A percentile compares a stretch with the other conserved stretches of the same genome.
Conservation (phyloP, 139 green algal species). For the Picochlorum costavermella region DNA sequence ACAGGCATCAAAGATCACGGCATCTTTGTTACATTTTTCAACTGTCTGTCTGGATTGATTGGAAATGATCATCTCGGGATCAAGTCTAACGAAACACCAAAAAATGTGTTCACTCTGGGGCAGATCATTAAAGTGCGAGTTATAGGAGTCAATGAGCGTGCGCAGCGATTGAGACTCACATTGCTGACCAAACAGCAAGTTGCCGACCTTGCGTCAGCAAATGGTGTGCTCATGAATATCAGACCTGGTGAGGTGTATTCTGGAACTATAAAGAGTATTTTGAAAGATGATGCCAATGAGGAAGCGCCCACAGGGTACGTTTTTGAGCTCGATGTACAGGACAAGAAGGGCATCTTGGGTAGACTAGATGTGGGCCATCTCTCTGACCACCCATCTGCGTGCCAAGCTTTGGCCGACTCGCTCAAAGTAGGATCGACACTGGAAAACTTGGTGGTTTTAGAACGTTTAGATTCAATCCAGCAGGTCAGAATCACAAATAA, state of each 20-base stretch:
- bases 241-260: background rate
- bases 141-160: conserved; percentile 27
- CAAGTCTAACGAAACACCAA: conserved; percentile 35
- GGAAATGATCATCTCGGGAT: conserved; percentile 55
- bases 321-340: conserved; percentile 18
- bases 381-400: conserved; percentile 60
- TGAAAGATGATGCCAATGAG: conserved; percentile 38
- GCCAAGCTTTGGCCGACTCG: conserved; percentile 34
- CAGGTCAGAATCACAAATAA: conserved; percentile 53
- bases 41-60: conserved; percentile 34
- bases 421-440: conserved; percentile 30
- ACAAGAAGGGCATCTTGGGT: conserved; percentile 45
- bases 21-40: conserved; percentile 84
- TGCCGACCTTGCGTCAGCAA: conserved; percentile 13
- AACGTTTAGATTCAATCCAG: conserved; percentile 3
- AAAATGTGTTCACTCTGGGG: conserved; percentile 38
- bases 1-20: conserved; percentile 72
- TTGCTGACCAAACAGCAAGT: conserved; percentile 17
- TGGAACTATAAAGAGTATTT: conserved; percentile 4
- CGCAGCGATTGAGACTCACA: conserved; percentile 39
- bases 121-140: conserved; percentile 37
- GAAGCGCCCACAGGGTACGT: conserved; percentile 14
- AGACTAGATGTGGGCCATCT: conserved; percentile 56
- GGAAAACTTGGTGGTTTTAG: background rate
- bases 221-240: background rate